Conservation (phyloP, 1,284 basidiomycete species). For the Ustilago tritici region DNA sequence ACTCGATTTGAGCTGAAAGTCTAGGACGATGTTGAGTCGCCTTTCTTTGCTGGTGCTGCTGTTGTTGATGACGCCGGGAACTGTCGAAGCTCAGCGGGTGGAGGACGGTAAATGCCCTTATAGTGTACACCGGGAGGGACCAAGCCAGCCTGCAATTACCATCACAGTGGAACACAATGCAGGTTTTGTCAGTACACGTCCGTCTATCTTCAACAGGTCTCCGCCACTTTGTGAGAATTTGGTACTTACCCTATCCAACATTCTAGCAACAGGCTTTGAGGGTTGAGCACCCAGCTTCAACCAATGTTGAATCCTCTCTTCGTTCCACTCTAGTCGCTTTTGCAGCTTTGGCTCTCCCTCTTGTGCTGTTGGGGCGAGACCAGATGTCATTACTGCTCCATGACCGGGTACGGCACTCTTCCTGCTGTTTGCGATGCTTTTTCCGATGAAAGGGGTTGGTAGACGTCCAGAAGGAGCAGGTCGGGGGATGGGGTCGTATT, state of each 20-base stretch:
- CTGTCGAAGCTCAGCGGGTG: constrained; percentile 10
- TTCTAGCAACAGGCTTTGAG: constrained; percentile 79
- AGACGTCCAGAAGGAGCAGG: constrained; percentile 18
- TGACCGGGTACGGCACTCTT: constrained; percentile 24
- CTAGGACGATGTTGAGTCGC: neutral
- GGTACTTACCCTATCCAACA: constrained; percentile 83
- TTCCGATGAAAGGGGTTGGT: constrained; percentile 27
- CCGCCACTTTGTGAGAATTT: neutral
- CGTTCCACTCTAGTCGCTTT: constrained; percentile 90
- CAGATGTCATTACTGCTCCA: constrained; percentile 57
- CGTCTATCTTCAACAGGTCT: too few relatives aligned
- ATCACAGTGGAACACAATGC: neutral
- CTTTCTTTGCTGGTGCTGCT: neutral
- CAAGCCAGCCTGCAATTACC: constrained; percentile 44
- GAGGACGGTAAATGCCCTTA: constrained; percentile 60
- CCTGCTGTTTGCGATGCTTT: neutral
- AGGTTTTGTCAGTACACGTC: neutral
- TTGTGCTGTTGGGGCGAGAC: constrained; percentile 18
- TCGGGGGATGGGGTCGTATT: constrained; percentile 80
- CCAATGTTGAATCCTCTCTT: constrained; percentile 90
- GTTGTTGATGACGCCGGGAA: neutral
- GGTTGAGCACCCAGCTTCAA: constrained; percentile 85
- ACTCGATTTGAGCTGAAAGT: neutral
- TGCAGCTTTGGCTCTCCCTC: constrained; percentile 62
- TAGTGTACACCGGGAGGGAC: constrained; percentile 57